Base-by-base conservation (phyloP, 2,329 filamentous ascomycete genomes). In the Zopfia rhizophila region DNA sequence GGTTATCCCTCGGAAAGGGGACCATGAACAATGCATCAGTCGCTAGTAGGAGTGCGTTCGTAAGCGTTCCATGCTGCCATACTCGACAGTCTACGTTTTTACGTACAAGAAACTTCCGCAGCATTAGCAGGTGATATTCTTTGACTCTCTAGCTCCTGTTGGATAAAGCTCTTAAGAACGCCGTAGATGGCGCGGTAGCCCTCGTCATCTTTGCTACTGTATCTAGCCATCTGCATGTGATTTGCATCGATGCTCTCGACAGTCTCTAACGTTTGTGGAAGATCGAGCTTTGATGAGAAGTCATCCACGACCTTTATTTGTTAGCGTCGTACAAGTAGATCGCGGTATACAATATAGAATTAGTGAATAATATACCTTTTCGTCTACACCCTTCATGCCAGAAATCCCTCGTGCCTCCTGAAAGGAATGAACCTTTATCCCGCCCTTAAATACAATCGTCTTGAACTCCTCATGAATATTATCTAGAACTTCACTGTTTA, bases 171-270 rank as follows among this genome's bases (percentile, higher is more conserved):
- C 49, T 61, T 58, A 16, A 72, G 51, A 5, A 70, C 61, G 19
- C 57, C 56, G 25, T 41, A 36, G 35, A 72, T 54, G 22, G 55
- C 58, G 39, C 56, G 60, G 47, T 74, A 73, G 22, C 53, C 56
- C 22, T 60, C 43, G 39, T 74, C 69, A 16, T 51, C 47, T 45
- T 49, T 60, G 28, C 54, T 53, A 12, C 21, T 55, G 43, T 60
- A 72, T 52, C 61, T 67, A 10, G 57, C 63, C 63, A 75, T 75
- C 37, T 74, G 58, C 50, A 63, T 73, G 45, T 76, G 73, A 36
- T 75, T 67, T 10, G 70, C 66, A 48, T 76, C 67, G 21, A 76
- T 71, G 38, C 58, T 72, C 41, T 75, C 70, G 5, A 73, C 64
- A 2, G 61, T 72, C 51, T 75, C 72, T 16, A 69, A 37, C 11